Conservation (phyloP, 805 yeast species). For the Saccharomycopsis sp. region DNA sequence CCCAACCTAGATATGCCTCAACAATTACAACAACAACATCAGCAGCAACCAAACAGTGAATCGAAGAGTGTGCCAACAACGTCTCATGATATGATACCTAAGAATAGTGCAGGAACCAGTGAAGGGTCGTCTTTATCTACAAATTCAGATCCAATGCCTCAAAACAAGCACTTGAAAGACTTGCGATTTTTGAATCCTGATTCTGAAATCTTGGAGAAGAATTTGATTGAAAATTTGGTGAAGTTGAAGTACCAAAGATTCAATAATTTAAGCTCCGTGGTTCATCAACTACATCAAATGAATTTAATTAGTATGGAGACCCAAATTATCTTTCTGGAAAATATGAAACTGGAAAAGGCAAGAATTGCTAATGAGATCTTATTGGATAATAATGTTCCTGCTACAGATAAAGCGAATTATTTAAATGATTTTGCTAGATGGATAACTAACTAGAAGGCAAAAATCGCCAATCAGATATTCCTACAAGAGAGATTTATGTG, state of each 20-base stretch:
- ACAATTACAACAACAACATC: slow-evolving; percentile 1
- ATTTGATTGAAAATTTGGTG: slow-evolving; percentile 1
- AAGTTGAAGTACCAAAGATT: background rate
- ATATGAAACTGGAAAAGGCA: slow-evolving; percentile 6
- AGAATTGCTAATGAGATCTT: slow-evolving; percentile 3
- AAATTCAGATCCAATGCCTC: background rate
- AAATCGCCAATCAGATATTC: no score
- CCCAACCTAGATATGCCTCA: background rate
- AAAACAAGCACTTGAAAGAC: background rate
- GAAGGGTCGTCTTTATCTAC: background rate
- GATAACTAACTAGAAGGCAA: background rate
- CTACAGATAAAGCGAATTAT: slow-evolving; percentile 6
- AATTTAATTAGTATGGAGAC: slow-evolving; percentile 8
- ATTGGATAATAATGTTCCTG: background rate
- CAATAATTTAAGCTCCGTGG: background rate
- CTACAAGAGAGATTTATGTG: no score
- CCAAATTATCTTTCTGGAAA: slow-evolving; percentile 4
- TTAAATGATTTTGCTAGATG: slow-evolving; percentile 4
- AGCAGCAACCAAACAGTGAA: background rate
- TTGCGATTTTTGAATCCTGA: background rate
- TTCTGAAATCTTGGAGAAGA: background rate
- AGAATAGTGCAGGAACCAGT: background rate
- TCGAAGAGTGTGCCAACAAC: slow-evolving; percentile 2
- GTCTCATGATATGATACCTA: background rate
- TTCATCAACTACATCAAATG: slow-evolving; percentile 5